Base-by-base conservation (phyloP, 768 basidiomycete genomes). In the Phylloporus arenicola region DNA sequence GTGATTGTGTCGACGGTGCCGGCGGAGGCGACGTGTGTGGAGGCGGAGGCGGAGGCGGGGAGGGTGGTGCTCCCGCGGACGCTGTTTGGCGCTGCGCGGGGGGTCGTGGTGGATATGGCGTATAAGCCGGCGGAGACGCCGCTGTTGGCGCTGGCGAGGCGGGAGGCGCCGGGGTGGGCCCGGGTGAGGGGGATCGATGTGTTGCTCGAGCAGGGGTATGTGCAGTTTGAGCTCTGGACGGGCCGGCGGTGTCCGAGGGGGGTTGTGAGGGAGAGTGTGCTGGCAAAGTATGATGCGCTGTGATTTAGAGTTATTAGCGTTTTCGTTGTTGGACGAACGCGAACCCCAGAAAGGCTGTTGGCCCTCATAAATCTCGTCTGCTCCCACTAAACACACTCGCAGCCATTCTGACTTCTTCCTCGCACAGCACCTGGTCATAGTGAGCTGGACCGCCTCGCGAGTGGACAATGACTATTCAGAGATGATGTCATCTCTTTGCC, bases 1-100 rank as follows among this genome's bases (percentile, higher is more conserved):
- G 81, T 95, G 42, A 84, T 99, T 63, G 74, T 98, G 35, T 88
- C 89, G 0, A 96, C 95, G 1, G 86, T 98, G 9, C 95, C 96
- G 1, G 85, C 83, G 2, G 75, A 74, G 22, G 77, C 69, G 24
- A 86, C 79, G 38, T 79, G 80, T 10, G 59, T 60, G 2, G 49
- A 56, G 51, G 60, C 13, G 45, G 10, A 43, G 40, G 13, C 43
- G 9, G 5, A 19, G 17, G 68, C 72, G 11, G 27, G 9, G 6
- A 29, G 8, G 6, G 8, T 29, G 27, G 9, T 10, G 27, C 9
- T 29, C 12, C 77, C 87, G 3, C 49, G 57, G 8, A 69, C 73
- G 12, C 62, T 96, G 19, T 86, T 92, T 56, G 65, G 69, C 0
- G 72, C 72, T 1, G 72, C 75, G n/a, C 86, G 85, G 1, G 83